Base-by-base conservation (phyloP, 768 basidiomycete genomes). In the Kwoniella dejecticola region DNA sequence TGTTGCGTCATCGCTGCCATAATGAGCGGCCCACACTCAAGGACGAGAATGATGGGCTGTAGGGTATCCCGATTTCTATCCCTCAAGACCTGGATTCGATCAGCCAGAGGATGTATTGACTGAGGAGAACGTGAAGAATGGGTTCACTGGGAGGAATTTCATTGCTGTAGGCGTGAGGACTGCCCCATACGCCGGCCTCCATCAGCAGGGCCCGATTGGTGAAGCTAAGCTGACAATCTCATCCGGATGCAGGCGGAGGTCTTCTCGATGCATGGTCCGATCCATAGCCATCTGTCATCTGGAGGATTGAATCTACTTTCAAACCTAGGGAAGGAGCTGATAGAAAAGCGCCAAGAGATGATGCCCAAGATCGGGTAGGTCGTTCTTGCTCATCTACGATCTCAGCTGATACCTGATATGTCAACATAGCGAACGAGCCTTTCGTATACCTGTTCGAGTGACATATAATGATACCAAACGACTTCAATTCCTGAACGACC, bases 61-160 rank as follows among this genome's bases (percentile, higher is more conserved):
- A 77, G 76, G 76, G 40, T 76, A 65, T 58, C 77, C 77, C 26
- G 77, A 78, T 58, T 74, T 74, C 52, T 75, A 76, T 44, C 74
- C 77, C 15, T 71, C 71, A 19, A 46, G 77, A 63, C 77, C 77
- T n/a, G 77, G 77, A 3, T 72, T 69, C 30, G 48, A 63, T 40
- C 77, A 78, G 46, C 68, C 70, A 0, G 77, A 78, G 48, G 77
- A 78, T 56, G 69, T 71, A 0, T 54, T 78, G n/a, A 78, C 77
- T 2, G 75, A 70, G 53, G 70, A 74, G 30, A 76, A 74, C 54
- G 77, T 78, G 57, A 72, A 74, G 55, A 72, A 72, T 60, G 77
- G 77, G 2, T 78, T 70, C 46, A 52, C 63, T 13, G 67, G 69
- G 30, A 71, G 67, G 47, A 57, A 60, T 19, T 68, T 66, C 46